Conservation (phyloP, 148 eudicot species). For the Spergularia marina region DNA sequence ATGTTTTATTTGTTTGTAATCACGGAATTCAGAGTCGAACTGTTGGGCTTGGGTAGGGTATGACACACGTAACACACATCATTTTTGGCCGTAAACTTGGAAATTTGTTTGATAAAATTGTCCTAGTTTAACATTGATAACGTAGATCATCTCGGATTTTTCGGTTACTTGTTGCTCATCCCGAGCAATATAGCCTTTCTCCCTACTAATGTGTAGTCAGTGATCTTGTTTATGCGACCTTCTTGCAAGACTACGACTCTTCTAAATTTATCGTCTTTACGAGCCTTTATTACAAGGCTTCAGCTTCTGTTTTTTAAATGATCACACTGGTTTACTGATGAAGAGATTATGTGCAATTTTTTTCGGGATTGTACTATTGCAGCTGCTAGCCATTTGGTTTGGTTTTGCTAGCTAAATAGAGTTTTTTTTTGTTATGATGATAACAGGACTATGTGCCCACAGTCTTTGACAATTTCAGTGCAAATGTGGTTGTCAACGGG, state of each 20-base stretch:
- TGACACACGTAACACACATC: not conserved
- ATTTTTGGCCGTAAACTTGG: not conserved
- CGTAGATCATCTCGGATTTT: no score
- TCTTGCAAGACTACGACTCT: no score
- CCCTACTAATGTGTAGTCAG: not conserved
- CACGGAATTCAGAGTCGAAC: not conserved
- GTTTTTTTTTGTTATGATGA: constrained; percentile 15
- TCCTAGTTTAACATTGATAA: not conserved
- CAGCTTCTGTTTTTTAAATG: constrained; percentile 6
- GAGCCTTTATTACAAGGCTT: not conserved
- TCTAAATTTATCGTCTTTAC: not conserved
- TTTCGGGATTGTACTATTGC: no score
- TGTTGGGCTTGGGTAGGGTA: not conserved
- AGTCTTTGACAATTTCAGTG: constrained; percentile 98
- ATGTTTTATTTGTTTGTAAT: not conserved
- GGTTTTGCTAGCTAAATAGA: not conserved
- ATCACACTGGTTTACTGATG: not conserved
- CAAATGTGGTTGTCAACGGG: constrained; percentile 94
- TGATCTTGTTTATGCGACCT: not conserved
- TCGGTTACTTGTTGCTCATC: no score
- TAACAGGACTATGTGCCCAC: constrained; percentile 97
- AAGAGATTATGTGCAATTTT: not conserved
- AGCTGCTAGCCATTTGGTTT: not conserved
- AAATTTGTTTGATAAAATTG: not conserved
- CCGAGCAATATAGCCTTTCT: not conserved